Conservation (phyloP, 805 yeast genomes). For the Pachysolen tannophilus region DNA sequence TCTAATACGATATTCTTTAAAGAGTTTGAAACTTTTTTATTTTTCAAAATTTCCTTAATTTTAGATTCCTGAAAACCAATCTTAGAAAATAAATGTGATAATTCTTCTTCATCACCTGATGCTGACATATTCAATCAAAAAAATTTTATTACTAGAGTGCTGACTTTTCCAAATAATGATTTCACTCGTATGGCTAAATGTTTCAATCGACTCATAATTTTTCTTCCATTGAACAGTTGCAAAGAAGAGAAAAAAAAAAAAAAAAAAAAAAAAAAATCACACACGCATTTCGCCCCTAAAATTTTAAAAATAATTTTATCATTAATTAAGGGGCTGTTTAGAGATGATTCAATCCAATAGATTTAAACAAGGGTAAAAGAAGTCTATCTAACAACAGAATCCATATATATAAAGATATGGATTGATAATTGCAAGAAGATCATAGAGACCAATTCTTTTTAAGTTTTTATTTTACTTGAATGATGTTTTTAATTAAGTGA, state of each 20-base stretch:
- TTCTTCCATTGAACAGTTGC: background rate
- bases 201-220: background rate
- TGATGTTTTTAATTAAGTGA: too few relatives aligned
- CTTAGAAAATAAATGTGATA: slow-evolving; percentile 26
- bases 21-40: slow-evolving; percentile 74
- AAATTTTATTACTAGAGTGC: too few relatives aligned
- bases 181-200: background rate
- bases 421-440: too few relatives aligned
- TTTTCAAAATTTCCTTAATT: slow-evolving; percentile 73
- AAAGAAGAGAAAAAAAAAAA: background rate
- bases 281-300: background rate
- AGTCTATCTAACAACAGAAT: too few relatives aligned
- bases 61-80: slow-evolving; percentile 70
- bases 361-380: too few relatives aligned
- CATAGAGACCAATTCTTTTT: too few relatives aligned
- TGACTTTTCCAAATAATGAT: too few relatives aligned
- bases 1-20: slow-evolving; percentile 51
- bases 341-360: too few relatives aligned
- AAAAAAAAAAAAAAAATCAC: background rate
- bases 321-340: too few relatives aligned
- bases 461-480: too few relatives aligned
- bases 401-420: too few relatives aligned
- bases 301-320: too few relatives aligned
- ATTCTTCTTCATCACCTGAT: slow-evolving; percentile 16
- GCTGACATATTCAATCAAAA: background rate